These are phyloP conservation scores for Hypoxylon fuscum DNA, from an alignment of 495 filamentous ascomycete species.

Conservation along the genomic window DNA sequence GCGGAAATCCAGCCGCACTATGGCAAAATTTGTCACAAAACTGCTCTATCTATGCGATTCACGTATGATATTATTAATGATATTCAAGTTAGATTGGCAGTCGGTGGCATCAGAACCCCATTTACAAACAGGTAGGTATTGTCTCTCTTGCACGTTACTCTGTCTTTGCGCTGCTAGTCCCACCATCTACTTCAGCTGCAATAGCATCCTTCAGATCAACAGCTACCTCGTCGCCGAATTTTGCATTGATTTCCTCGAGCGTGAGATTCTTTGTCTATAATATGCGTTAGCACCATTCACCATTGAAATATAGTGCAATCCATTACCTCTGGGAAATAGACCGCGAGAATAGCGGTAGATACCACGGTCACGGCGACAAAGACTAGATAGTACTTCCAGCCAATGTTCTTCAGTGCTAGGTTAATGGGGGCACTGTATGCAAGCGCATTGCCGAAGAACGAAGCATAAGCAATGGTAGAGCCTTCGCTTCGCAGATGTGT, in stretches of 20 bases:
- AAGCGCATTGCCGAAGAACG: slow-evolving; percentile 19
- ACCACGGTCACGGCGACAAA: slow-evolving; percentile 17
- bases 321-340: slow-evolving; percentile 12
- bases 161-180: neutral
- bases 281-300: neutral
- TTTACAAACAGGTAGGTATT: neutral
- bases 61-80: no score
- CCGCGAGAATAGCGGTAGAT: slow-evolving; percentile 1
- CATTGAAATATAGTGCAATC: neutral
- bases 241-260: slow-evolving; percentile 12
- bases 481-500: slow-evolving; percentile 27
- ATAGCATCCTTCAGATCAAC: slow-evolving; percentile 9
- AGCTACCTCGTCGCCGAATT: slow-evolving; percentile 7
- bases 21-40: no score
- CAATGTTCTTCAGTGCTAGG: slow-evolving; percentile 24
- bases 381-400: slow-evolving; percentile 26
- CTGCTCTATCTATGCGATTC: no score
- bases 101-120: no score
- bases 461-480: slow-evolving; percentile 19
- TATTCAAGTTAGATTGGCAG: no score
- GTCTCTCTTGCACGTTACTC: neutral
- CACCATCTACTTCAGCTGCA: neutral
- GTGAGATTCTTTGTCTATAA: slow-evolving; percentile 8
- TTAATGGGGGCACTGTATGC: slow-evolving; percentile 24
- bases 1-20: no score